These are phyloP conservation scores for Peribolospora kevripleyi DNA, from an alignment of 768 basidiomycete genomes.

Conservation along the genomic window DNA sequence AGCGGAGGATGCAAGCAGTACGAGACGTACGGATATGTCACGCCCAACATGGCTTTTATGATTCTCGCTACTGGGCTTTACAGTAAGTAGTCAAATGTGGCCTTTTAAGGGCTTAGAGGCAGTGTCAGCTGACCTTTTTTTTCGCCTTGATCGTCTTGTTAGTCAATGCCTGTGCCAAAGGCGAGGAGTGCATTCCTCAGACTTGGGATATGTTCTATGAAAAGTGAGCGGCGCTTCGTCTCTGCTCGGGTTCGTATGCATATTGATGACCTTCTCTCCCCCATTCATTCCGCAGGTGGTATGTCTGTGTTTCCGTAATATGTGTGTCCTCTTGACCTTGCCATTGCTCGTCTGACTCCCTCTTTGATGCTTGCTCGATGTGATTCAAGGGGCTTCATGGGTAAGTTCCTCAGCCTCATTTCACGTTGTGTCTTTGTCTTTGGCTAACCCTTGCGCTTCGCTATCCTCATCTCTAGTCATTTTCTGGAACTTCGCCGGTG, in stretches of 20 bases:
- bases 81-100: slow-evolving; percentile 29
- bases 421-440: slow-evolving; percentile 79
- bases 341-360: too few species aligned
- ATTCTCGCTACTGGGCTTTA: slow-evolving; percentile 87
- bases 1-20: slow-evolving; percentile 91
- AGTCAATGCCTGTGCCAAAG: slow-evolving; percentile 10
- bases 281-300: too few species aligned
- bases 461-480: neutral
- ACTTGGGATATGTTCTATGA: slow-evolving; percentile 99
- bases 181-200: slow-evolving; percentile 70
- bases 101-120: neutral
- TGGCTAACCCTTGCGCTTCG: slow-evolving; percentile 28
- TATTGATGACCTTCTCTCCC: neutral
- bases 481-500: slow-evolving; percentile 13
- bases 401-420: too few species aligned
- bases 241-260: slow-evolving; percentile 1
- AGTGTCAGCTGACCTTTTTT: slow-evolving; percentile 25
- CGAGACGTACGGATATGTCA: slow-evolving; percentile 70
- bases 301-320: too few species aligned
- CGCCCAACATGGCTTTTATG: slow-evolving; percentile 93
- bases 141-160: too few species aligned
- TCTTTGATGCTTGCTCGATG: too few species aligned
- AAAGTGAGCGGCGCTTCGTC: slow-evolving; percentile 25
- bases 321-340: too few species aligned
- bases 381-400: too few species aligned